phyloP scores from a whole-genome alignment of 306 rosid species.

The Calophaca sinica region DNA sequence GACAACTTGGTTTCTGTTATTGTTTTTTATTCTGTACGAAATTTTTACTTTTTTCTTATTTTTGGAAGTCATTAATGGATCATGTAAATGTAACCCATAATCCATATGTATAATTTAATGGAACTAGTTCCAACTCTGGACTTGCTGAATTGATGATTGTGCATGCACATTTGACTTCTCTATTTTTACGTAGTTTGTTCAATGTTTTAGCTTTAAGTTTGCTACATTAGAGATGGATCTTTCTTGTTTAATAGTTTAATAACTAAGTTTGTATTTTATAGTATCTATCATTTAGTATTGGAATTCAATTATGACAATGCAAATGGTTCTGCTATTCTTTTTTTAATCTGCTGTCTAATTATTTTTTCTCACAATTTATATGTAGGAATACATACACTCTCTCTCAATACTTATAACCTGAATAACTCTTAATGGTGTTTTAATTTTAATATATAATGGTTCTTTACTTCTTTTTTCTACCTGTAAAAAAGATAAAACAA shows the following conservation, averaged over 20 bases:
- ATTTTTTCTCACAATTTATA: slow-evolving; percentile 32
- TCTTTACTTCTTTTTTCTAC: slow-evolving; percentile 30
- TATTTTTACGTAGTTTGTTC: slow-evolving; percentile 31
- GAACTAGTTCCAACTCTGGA: slow-evolving; percentile 27
- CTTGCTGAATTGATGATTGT: slow-evolving; percentile 37
- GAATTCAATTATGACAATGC: slow-evolving; percentile 10
- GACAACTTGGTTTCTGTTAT: slow-evolving; percentile 25
- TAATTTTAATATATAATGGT: slow-evolving; percentile 31
- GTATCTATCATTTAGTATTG: slow-evolving; percentile 8
- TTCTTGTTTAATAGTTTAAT: slow-evolving; percentile 34
- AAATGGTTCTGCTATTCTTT: slow-evolving; percentile 10
- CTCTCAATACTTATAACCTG: slow-evolving; percentile 9
- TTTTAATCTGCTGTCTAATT: slow-evolving; percentile 12
- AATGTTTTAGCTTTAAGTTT: slow-evolving; percentile 32
- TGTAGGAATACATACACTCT: neutral
- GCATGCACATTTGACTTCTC: slow-evolving; percentile 32
- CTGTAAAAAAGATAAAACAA: slow-evolving; percentile 13
- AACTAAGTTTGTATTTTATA: slow-evolving; percentile 14
- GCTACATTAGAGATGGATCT: slow-evolving; percentile 25
- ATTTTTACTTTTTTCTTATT: neutral
- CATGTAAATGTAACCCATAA: slow-evolving; percentile 13
- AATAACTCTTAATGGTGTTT: neutral
- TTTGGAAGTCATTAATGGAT: slow-evolving; percentile 9
- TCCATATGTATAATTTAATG: slow-evolving; percentile 27
- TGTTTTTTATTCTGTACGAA: slow-evolving; percentile 23